These are phyloP conservation scores for Calonectria montana DNA, from an alignment of 2,329 filamentous ascomycete genomes.

Conservation along the genomic window DNA sequence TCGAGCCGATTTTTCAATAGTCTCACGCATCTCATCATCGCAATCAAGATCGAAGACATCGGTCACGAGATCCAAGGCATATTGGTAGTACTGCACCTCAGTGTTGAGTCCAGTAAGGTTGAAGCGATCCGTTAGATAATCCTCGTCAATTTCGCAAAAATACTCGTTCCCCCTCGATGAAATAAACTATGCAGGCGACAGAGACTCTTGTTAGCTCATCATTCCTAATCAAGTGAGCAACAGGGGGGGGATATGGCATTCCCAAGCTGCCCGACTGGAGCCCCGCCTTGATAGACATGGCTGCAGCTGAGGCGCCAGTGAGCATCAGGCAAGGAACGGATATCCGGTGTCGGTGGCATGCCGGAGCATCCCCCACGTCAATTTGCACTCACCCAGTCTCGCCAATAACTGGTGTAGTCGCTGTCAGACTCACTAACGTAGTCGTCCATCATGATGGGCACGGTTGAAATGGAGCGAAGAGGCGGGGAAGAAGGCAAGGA, in stretches of 20 bases:
- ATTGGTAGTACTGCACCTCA: slow-evolving; percentile 98
- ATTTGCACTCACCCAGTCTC: slow-evolving; percentile 87
- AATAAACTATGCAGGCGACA: slow-evolving; percentile 77
- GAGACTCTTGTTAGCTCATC: slow-evolving; percentile 28
- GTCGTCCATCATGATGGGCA: slow-evolving; percentile 80
- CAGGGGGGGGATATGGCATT: slow-evolving; percentile 8
- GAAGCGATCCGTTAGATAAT: slow-evolving; percentile 97
- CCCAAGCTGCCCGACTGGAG: slow-evolving; percentile 2
- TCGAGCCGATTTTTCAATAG: slow-evolving; percentile 95
- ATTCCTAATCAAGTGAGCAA: too few relatives aligned
- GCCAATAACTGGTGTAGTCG: slow-evolving; percentile 99
- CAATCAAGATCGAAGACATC: slow-evolving; percentile 99
- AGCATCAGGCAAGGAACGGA: not conserved
- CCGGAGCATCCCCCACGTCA: not conserved
- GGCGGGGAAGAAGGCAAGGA: slow-evolving; percentile 8
- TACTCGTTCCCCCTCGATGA: slow-evolving; percentile 98
- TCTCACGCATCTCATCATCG: slow-evolving; percentile 97
- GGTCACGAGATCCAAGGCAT: slow-evolving; percentile 96
- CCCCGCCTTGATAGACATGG: slow-evolving; percentile 22
- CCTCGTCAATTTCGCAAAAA: slow-evolving; percentile 99
- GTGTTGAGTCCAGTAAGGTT: slow-evolving; percentile 97
- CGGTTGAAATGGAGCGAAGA: not conserved
- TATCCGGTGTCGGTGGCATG: not conserved
- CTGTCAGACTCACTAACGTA: slow-evolving; percentile 98
- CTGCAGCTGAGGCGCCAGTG: not conserved